A percentile compares a stretch with the other conserved stretches of the same genome.
These are phyloP conservation scores for Dactylellina sp. DNA, from an alignment of 2,329 filamentous ascomycete species.

Conservation along the genomic window DNA sequence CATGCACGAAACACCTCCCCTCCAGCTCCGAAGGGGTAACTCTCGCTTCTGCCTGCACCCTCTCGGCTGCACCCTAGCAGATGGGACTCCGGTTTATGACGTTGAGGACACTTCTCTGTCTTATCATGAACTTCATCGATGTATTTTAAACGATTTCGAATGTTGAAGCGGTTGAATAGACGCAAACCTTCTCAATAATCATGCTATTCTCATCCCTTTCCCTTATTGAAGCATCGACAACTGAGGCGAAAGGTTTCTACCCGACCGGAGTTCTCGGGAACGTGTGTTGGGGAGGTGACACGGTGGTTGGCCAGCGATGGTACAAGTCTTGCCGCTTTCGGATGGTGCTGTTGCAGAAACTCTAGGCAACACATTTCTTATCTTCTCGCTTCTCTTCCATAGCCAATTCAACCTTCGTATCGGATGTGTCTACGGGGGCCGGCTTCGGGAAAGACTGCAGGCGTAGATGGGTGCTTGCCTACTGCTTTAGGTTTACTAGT, in stretches of 20 bases:
- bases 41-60: constrained; percentile 43
- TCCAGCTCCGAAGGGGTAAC: constrained; percentile 26
- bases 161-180: constrained; percentile 1
- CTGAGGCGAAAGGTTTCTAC: constrained; percentile 1
- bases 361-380: constrained; percentile 43
- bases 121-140: constrained; percentile 1
- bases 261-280: neutral
- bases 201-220: neutral
- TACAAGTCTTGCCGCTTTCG: constrained; percentile 8
- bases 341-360: constrained; percentile 35
- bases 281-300: neutral
- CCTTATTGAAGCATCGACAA: neutral
- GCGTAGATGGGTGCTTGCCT: too few relatives aligned
- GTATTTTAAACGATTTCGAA: neutral
- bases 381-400: neutral
- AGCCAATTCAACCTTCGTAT: too few relatives aligned
- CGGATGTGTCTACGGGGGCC: neutral
- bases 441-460: neutral
- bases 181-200: neutral
- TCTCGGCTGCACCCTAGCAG: constrained; percentile 26
- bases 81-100: constrained; percentile 3
- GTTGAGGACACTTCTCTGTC: constrained; percentile 19
- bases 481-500: too few relatives aligned
- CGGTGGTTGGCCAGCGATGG: constrained; percentile 1
- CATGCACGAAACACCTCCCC: constrained; percentile 39